phyloP scores from a whole-genome alignment of 495 filamentous ascomycete species.

The Pyrenopolyporus hunteri region DNA sequence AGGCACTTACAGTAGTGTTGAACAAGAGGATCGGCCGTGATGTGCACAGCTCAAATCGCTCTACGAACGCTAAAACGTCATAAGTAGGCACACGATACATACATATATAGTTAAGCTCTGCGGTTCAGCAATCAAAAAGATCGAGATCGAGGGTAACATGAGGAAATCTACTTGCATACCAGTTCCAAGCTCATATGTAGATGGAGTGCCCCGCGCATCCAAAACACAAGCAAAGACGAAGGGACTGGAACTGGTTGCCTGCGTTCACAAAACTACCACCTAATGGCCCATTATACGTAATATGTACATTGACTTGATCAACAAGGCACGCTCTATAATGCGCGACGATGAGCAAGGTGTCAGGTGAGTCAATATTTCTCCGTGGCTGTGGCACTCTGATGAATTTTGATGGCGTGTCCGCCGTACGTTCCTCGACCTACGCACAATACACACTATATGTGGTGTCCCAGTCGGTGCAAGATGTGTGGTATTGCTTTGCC shows the following conservation, averaged over 20 bases:
- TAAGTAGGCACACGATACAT: too few relatives aligned
- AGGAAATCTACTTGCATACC: too few relatives aligned
- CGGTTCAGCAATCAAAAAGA: not conserved
- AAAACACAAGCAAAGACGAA: too few relatives aligned
- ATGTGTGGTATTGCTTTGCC: not conserved
- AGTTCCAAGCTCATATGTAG: too few relatives aligned
- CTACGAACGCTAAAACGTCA: conserved; percentile 13
- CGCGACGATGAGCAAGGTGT: not conserved
- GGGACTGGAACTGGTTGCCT: too few relatives aligned
- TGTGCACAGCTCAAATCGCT: conserved; percentile 1
- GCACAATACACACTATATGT: not conserved
- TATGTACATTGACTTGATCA: too few relatives aligned
- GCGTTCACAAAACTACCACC: too few relatives aligned
- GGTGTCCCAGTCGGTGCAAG: not conserved
- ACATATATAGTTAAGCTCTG: not conserved
- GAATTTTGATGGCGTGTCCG: not conserved
- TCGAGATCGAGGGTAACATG: too few relatives aligned
- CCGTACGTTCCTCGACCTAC: conserved; percentile 8
- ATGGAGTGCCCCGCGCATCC: too few relatives aligned
- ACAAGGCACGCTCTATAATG: too few relatives aligned
- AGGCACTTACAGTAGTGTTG: not conserved
- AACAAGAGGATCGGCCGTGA: conserved; percentile 10
- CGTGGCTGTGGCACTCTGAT: not conserved
- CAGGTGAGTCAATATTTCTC: not conserved
- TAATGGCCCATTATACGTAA: too few relatives aligned